Percentiles rank a stretch among this genome's conserved stretches.
Evolutionary conservation across 257 asterid species (phyloP).

Genomic region (Cordia subcordata): DNA sequence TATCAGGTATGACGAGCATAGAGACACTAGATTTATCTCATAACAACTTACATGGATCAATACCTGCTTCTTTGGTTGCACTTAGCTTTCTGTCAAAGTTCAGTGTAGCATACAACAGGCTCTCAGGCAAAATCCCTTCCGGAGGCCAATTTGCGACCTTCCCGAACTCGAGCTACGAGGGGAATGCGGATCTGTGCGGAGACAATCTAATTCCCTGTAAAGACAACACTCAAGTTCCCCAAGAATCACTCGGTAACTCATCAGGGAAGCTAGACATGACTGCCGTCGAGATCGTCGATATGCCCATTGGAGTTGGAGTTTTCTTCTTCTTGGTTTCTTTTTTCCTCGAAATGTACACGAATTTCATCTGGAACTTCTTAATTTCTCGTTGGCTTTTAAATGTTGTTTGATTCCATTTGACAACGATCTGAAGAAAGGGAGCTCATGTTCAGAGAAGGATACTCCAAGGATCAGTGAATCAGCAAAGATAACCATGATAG

Average conservation of each 20-base stretch:
- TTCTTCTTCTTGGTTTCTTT: neutral
- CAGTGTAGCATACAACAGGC: slow-evolving; percentile 54
- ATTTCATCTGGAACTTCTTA: neutral
- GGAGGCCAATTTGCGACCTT: slow-evolving; percentile 55
- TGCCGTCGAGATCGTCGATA: neutral
- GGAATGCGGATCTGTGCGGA: slow-evolving; percentile 58
- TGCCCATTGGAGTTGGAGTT: neutral
- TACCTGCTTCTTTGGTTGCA: slow-evolving; percentile 49
- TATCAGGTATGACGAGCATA: slow-evolving; percentile 56
- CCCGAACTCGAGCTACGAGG: slow-evolving; percentile 57
- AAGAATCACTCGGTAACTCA: neutral
- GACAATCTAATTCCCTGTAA: neutral
- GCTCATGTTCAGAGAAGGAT: no score
- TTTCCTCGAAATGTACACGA: neutral
- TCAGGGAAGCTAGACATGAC: neutral
- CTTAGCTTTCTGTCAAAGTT: slow-evolving; percentile 56
- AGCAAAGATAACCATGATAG: no score
- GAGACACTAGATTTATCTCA: slow-evolving; percentile 67
- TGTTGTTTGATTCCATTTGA: no score
- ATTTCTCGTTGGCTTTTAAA: neutral
- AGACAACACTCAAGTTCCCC: no score
- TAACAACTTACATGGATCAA: slow-evolving; percentile 51
- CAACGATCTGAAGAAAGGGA: no score
- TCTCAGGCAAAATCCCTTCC: slow-evolving; percentile 52
- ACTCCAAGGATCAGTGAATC: no score